Percentiles rank a stretch among this genome's conserved stretches.
Evolutionary conservation across 352 stramenopile species (phyloP).

Genomic region (Phytophthora chlamydospora): DNA sequence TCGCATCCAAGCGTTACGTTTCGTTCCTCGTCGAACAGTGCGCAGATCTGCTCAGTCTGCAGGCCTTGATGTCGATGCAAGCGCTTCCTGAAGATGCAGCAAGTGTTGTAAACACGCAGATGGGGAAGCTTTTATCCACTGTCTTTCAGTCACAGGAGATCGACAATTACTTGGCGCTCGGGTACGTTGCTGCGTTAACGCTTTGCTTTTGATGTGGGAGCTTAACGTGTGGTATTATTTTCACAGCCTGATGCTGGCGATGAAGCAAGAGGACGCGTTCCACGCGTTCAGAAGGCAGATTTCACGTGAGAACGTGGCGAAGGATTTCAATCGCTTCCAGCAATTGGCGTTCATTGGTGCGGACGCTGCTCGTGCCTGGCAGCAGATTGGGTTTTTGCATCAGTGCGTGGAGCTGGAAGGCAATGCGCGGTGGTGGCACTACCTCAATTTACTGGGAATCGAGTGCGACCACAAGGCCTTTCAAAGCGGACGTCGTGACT

Average conservation of each 20-base stretch:
- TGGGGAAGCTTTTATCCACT: constrained; percentile 63
- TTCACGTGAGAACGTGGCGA: constrained; percentile 79
- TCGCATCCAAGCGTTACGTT: constrained; percentile 69
- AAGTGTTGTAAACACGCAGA: constrained; percentile 52
- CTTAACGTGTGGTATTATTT: constrained; percentile 10
- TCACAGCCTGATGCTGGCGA: constrained; percentile 69
- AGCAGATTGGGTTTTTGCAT: constrained; percentile 82
- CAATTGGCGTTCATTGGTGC: constrained; percentile 74
- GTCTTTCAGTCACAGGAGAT: constrained; percentile 77
- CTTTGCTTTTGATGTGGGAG: not conserved
- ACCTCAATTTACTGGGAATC: constrained; percentile 77
- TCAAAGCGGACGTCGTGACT: constrained; percentile 66
- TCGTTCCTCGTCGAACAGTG: constrained; percentile 74
- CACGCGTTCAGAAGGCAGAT: constrained; percentile 76
- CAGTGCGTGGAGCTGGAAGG: constrained; percentile 82
- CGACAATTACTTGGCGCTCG: constrained; percentile 70
- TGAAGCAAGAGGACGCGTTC: constrained; percentile 80
- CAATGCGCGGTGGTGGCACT: constrained; percentile 87
- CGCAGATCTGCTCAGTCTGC: constrained; percentile 67
- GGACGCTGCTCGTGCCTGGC: constrained; percentile 77
- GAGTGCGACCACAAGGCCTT: constrained; percentile 82
- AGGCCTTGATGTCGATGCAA: constrained; percentile 68
- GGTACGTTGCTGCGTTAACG: constrained; percentile 35
- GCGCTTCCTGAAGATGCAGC: constrained; percentile 58
- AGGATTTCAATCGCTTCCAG: constrained; percentile 84